Evolutionary conservation across 768 basidiomycete species (phyloP).

Genomic region (Lyophyllum semitale): DNA sequence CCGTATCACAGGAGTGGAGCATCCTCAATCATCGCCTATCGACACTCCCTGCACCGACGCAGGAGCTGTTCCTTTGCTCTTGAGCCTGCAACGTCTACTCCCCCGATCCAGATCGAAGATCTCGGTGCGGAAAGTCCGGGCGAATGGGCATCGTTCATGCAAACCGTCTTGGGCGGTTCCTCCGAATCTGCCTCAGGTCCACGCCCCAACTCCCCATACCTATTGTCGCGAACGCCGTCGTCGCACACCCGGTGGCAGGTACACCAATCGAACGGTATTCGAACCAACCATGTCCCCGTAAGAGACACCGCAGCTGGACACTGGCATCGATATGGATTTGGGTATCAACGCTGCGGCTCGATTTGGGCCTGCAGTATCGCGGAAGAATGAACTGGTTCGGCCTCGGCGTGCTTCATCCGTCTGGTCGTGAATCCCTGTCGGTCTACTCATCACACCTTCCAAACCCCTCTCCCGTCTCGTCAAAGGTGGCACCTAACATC

Average conservation of each 20-base stretch:
- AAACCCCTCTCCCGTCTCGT: conserved; percentile 31
- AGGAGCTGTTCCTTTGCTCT: conserved; percentile 4
- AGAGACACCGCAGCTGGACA: conserved; percentile 36
- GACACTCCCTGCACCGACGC: conserved; percentile 22
- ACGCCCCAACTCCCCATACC: conserved; percentile 6
- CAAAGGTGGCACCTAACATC: conserved; percentile 4
- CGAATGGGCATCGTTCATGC: conserved; percentile 45
- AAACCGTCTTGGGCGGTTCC: conserved; percentile 34
- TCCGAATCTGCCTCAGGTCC: conserved; percentile 12
- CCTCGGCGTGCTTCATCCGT: conserved; percentile 35
- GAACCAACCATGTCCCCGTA: conserved; percentile 34
- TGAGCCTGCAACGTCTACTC: conserved; percentile 19
- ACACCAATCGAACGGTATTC: conserved; percentile 5
- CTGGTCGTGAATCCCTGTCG: conserved; percentile 36
- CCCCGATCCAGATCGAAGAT: conserved; percentile 30
- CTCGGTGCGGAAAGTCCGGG: conserved; percentile 33
- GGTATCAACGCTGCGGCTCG: conserved; percentile 39
- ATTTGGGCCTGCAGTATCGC: conserved; percentile 36
- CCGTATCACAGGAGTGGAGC: conserved; percentile 43
- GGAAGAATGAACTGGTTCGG: conserved; percentile 42
- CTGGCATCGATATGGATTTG: conserved; percentile 37
- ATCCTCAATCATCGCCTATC: conserved; percentile 34
- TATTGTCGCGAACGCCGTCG: neutral
- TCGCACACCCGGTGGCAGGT: neutral
- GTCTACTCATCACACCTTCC: conserved; percentile 38